Conservation (phyloP, 148 eudicot genomes). For the Amaranthus cruentus region DNA sequence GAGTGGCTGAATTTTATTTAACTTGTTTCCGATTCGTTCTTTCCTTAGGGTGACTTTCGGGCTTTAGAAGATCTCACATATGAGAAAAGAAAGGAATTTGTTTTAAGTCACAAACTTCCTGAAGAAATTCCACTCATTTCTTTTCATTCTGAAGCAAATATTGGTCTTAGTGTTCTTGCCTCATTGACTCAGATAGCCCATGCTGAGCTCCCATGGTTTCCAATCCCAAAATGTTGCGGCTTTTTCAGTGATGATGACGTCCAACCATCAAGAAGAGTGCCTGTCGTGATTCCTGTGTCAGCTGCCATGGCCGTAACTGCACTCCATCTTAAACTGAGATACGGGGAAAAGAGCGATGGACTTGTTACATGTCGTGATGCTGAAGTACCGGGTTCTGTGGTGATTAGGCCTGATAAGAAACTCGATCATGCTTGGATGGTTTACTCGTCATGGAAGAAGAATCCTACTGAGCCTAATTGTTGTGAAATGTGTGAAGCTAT, state of each 20-base stretch:
- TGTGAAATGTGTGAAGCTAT: slow-evolving; percentile 90
- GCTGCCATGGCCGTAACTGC: slow-evolving; percentile 76
- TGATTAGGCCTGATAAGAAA: slow-evolving; percentile 67
- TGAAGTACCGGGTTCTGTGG: slow-evolving; percentile 89
- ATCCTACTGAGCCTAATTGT: slow-evolving; percentile 51
- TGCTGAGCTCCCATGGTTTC: slow-evolving; percentile 77
- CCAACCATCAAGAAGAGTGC: slow-evolving; percentile 42
- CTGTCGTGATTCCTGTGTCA: slow-evolving; percentile 74
- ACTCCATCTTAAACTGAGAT: slow-evolving; percentile 68
- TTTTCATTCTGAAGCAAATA: slow-evolving; percentile 80
- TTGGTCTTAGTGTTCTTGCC: slow-evolving; percentile 60
- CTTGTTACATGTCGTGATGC: slow-evolving; percentile 89
- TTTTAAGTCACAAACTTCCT: slow-evolving; percentile 68
- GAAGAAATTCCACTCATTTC: slow-evolving; percentile 68
- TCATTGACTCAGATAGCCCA: slow-evolving; percentile 84
- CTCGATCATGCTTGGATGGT: slow-evolving; percentile 95
- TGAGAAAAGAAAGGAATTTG: slow-evolving; percentile 70
- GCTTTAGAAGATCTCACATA: slow-evolving; percentile 87
- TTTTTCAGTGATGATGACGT: slow-evolving; percentile 23
- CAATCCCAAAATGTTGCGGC: slow-evolving; percentile 30
- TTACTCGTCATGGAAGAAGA: slow-evolving; percentile 74
- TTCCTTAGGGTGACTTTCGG: slow-evolving; percentile 71
- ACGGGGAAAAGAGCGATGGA: slow-evolving; percentile 93
- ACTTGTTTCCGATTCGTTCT: not conserved
- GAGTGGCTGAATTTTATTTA: no score